Evolutionary conservation across 164 flowering plant species (phyloP), one percentile per base, ranked within the genome.

Genomic region (Liquidambar formosana): DNA sequence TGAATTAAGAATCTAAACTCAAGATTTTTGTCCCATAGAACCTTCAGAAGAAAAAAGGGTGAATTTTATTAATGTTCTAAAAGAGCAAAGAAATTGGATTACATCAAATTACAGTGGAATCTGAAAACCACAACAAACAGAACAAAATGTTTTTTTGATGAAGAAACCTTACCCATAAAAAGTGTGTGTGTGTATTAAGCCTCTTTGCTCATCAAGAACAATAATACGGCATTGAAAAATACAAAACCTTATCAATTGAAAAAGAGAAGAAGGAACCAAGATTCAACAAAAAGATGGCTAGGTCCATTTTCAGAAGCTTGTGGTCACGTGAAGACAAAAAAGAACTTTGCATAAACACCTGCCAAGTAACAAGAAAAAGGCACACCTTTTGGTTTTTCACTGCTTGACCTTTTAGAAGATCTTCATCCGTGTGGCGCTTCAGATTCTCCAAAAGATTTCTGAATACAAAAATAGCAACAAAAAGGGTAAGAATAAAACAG

Each of bases 361-460:
- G 45, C 18, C 26, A 44, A 46, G n/a, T 38, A 23, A 46, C 18
- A 43, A 57, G 46, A 56, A 72, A n/a, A 65, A 76, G 64, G 21
- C 69, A 65, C 76, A 92, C 97, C 97, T 80, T 87, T 67, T 94
- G 99, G 73, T 87, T 94, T 79, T 86, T 92, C 64, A 94, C 92
- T 21, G 99, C 93, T 78, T 91, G 90, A 75, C 97, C 99, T 78
- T 92, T 94, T 8, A 78, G 81, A 76, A 82, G 61, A 81, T 92
- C 97, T 67, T 92, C 97, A 76, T 88, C 94, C 78, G 87, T 92
- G 51, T 88, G 86, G 4, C 69, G 80, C 82, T 76, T 94, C 61
- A 94, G 73, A 77, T 84, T 92, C 73, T 74, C 79, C 72, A 85
- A 70, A 38, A 91, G 76, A 76, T 88, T 88, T 67, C 96, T 91